phyloP scores from a whole-genome alignment of 2,329 filamentous ascomycete genomes.

The Diaporthe caulivora region DNA sequence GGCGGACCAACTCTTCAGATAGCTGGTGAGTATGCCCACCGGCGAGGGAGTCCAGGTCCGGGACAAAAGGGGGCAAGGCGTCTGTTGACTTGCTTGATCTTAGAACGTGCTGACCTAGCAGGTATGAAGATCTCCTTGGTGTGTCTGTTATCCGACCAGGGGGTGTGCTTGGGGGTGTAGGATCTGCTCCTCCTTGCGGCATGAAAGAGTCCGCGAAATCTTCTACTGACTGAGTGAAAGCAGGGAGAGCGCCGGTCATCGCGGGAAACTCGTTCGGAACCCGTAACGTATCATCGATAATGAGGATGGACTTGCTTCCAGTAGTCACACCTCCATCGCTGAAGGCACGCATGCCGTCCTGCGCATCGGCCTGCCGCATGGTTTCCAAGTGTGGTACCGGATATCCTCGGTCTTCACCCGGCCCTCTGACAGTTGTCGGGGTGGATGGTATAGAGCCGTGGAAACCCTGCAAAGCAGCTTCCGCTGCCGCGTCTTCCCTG shows the following conservation, averaged over 20 bases:
- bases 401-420: slow-evolving; percentile 53
- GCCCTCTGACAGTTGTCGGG: slow-evolving; percentile 41
- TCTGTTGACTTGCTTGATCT: slow-evolving; percentile 53
- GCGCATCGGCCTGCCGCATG: slow-evolving; percentile 52
- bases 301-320: slow-evolving; percentile 92
- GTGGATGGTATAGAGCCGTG: slow-evolving; percentile 44
- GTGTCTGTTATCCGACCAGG: slow-evolving; percentile 60
- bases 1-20: slow-evolving; percentile 51
- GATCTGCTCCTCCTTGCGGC: slow-evolving; percentile 59
- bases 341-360: slow-evolving; percentile 54
- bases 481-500: slow-evolving; percentile 70
- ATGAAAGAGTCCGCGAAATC: slow-evolving; percentile 66
- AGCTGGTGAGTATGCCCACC: slow-evolving; percentile 38
- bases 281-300: slow-evolving; percentile 77
- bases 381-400: slow-evolving; percentile 59
- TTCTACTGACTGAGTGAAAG: slow-evolving; percentile 61
- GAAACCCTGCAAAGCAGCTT: slow-evolving; percentile 49
- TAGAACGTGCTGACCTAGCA: slow-evolving; percentile 62
- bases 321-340: slow-evolving; percentile 75
- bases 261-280: slow-evolving; percentile 56
- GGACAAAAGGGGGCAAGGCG: slow-evolving; percentile 61
- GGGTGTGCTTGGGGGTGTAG: slow-evolving; percentile 73
- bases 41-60: slow-evolving; percentile 58
- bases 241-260: slow-evolving; percentile 64
- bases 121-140: slow-evolving; percentile 67